Evolutionary conservation across 2,329 filamentous ascomycete species (phyloP).

Genomic region (Corinectria fuckeliana): DNA sequence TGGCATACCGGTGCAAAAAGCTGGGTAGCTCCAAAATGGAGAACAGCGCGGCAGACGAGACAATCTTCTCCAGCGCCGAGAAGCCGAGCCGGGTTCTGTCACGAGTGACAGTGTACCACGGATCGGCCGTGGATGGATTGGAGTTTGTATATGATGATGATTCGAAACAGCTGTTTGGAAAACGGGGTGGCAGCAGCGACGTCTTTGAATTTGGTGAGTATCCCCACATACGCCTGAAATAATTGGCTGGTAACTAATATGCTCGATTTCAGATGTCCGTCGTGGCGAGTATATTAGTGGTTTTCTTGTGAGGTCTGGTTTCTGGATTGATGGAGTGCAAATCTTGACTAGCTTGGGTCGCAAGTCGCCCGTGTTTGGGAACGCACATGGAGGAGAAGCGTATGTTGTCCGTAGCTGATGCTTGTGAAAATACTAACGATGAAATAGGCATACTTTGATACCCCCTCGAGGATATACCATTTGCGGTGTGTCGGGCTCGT

Average conservation of each 20-base stretch:
- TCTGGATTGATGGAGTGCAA: conserved; percentile 88
- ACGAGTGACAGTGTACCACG: conserved; percentile 78
- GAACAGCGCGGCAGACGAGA: conserved; percentile 71
- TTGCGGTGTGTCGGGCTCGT: conserved; percentile 85
- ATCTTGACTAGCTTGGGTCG: conserved; percentile 89
- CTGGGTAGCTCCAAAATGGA: conserved; percentile 76
- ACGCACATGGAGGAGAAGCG: conserved; percentile 79
- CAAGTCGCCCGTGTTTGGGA: conserved; percentile 85
- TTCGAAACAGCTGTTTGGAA: conserved; percentile 85
- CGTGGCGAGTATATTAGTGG: conserved; percentile 87
- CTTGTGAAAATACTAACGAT: conserved; percentile 25
- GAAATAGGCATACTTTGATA: conserved; percentile 78
- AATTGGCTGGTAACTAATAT: conserved; percentile 21
- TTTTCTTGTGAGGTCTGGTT: conserved; percentile 80
- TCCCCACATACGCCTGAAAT: neutral
- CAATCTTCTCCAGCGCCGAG: conserved; percentile 74
- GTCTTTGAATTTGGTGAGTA: conserved; percentile 78
- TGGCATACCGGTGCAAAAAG: conserved; percentile 77
- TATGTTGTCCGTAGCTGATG: conserved; percentile 48
- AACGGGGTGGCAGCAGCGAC: conserved; percentile 71
- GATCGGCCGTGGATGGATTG: conserved; percentile 78
- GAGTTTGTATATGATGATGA: conserved; percentile 94
- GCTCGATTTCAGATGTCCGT: conserved; percentile 71
- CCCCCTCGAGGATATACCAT: conserved; percentile 89
- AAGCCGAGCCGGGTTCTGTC: conserved; percentile 76